A percentile compares a stretch with the other conserved stretches of the same genome.
Evolutionary conservation across 108 stramenopile species (phyloP).

Genomic region (Phaeodactylum tricornutum): DNA sequence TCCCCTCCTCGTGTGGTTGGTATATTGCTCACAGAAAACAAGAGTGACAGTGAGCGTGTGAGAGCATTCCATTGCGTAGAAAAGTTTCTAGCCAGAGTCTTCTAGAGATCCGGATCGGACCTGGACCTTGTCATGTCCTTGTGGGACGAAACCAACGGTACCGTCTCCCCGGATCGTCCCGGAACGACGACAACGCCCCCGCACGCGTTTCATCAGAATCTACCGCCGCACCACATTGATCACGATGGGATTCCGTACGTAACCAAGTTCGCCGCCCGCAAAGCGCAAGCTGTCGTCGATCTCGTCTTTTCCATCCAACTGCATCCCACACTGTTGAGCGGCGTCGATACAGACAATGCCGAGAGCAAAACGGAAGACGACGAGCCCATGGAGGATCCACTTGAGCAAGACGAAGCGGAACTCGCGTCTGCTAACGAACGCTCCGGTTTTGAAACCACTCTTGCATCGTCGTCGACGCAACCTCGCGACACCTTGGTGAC

Average conservation of each 20-base stretch:
- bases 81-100: too few species aligned
- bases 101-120: too few species aligned
- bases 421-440: background rate
- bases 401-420: constrained; percentile 16
- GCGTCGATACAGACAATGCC: constrained; percentile 11
- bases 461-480: constrained; percentile 6
- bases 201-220: constrained; percentile 57
- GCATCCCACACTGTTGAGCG: constrained; percentile 28
- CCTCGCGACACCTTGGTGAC: constrained; percentile 4
- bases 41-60: too few species aligned
- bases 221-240: constrained; percentile 49
- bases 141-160: too few species aligned
- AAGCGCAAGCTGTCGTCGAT: constrained; percentile 39
- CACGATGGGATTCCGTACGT: constrained; percentile 54
- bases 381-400: constrained; percentile 12
- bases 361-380: constrained; percentile 8
- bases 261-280: constrained; percentile 55
- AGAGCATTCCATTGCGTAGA: too few species aligned
- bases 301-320: constrained; percentile 51
- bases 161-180: too few species aligned
- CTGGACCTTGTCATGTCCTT: too few species aligned
- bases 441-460: background rate
- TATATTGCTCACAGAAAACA: too few species aligned
- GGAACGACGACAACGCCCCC: constrained; percentile 4
- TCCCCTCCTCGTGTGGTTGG: too few species aligned